Percentiles rank a stretch among this genome's conserved stretches.
Conservation (phyloP, 768 basidiomycete genomes). For the Grammothele lineata region DNA sequence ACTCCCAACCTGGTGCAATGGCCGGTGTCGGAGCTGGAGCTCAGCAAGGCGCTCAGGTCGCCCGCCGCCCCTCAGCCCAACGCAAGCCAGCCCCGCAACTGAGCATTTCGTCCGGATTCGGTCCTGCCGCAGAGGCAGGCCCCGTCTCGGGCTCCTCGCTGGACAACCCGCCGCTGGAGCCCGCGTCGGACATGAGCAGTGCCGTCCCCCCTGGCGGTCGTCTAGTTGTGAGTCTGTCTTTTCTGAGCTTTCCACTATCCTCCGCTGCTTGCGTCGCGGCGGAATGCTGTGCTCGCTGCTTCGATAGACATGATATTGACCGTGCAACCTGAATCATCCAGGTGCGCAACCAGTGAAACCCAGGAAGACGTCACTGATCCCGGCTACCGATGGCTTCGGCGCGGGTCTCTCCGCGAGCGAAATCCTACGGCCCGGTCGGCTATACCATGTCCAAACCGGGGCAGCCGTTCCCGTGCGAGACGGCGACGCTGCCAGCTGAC, state of each 20-base stretch:
- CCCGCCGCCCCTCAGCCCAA: slow-evolving; percentile 6
- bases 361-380: too few species aligned
- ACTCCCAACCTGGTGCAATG: not conserved
- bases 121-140: too few species aligned
- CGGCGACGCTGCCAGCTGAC: too few species aligned
- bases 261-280: too few species aligned
- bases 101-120: slow-evolving; percentile 6
- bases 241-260: too few species aligned
- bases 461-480: too few species aligned
- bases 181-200: slow-evolving; percentile 5
- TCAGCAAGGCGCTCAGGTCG: slow-evolving; percentile 1
- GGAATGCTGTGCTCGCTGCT: too few species aligned
- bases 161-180: slow-evolving; percentile 13
- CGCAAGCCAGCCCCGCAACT: slow-evolving; percentile 22
- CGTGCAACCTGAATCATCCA: not conserved
- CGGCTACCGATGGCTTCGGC: too few species aligned
- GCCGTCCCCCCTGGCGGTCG: slow-evolving; percentile 7
- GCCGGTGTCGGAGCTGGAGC: slow-evolving; percentile 10
- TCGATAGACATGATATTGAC: not conserved
- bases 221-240: too few species aligned
- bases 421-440: too few species aligned
- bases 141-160: slow-evolving; percentile 14
- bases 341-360: slow-evolving; percentile 21
- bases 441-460: too few species aligned
- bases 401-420: too few species aligned